Evolutionary conservation across 148 eudicot genomes (phyloP), one percentile per base, ranked within the genome.

Genomic region (Dysphania ambrosioides): DNA sequence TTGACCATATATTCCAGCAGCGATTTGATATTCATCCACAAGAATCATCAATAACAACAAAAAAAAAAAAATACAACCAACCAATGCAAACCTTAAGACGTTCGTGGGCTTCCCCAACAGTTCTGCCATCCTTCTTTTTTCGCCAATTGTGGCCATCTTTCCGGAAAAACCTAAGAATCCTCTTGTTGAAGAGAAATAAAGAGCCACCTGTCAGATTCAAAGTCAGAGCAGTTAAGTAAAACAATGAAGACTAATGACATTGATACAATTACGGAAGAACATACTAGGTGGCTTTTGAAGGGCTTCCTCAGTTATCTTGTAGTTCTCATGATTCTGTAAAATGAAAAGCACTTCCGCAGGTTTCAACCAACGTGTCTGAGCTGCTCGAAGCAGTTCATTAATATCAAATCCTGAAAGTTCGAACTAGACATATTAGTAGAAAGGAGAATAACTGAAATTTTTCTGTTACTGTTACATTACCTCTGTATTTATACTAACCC

Each of bases 61-160:
- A 53, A 72, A 35, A 26, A 66, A 40, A 26, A 66, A 53, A 13
- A 18, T 49, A 66, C 51, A 66, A 47, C 51, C 60, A 71, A 57
- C n/a, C 55, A 6, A 57, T 67, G 60, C 70, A 75, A 83, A 94
- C 98, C 98, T 94, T 94, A 40, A 94, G 91, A 44, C 93, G 90
- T 72, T 92, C 98, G 74, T 94, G 98, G 53, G 96, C 97, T 87
- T 94, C 98, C 67, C 93, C 96, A 79, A 90, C 91, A 60, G 88
- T 87, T 79, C 87, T 82, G 31, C 93, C 93, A 84, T 94, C 93
- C 85, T 81, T 92, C 86, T 89, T 94, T 77, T 87, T 88, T 64
- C 93, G 85, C 97, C 99, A 95, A 57, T 70, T 90, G 77, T 95
- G 88, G 81, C 97, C 97, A 81, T 95, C 99, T 80, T 82, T 87